phyloP scores from a whole-genome alignment of 768 basidiomycete genomes.

The Coprinopsis strossmayeri region DNA sequence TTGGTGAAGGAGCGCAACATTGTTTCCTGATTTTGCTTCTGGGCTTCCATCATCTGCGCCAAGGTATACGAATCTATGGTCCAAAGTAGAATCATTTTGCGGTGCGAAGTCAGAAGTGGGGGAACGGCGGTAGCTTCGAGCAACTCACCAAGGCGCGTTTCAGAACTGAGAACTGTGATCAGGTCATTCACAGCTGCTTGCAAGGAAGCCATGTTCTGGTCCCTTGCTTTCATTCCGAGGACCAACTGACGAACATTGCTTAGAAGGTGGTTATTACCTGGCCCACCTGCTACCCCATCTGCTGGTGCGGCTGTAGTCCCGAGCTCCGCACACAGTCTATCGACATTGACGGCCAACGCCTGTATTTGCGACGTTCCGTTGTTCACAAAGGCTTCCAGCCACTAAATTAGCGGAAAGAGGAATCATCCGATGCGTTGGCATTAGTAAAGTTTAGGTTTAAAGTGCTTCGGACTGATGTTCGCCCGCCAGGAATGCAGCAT shows the following conservation, averaged over 20 bases:
- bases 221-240: conserved; percentile 25
- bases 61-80: conserved; percentile 48
- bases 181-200: conserved; percentile 35
- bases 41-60: conserved; percentile 56
- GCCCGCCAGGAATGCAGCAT: no score
- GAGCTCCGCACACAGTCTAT: conserved; percentile 51
- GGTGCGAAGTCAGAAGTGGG: conserved; percentile 3
- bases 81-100: neutral
- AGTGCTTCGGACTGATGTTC: no score
- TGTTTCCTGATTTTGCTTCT: conserved; percentile 66
- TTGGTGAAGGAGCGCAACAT: conserved; percentile 60
- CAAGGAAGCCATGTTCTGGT: conserved; percentile 29
- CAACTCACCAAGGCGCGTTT: conserved; percentile 16
- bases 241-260: conserved; percentile 32
- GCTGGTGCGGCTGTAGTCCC: conserved; percentile 24
- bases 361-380: conserved; percentile 71
- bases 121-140: conserved; percentile 14
- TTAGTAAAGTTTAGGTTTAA: neutral
- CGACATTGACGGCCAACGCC: conserved; percentile 49
- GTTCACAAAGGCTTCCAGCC: conserved; percentile 80
- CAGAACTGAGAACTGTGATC: conserved; percentile 21
- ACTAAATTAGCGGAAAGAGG: conserved; percentile 48
- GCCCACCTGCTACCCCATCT: conserved; percentile 1
- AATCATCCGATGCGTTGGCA: no score
- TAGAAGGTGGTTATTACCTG: conserved; percentile 20